These are phyloP conservation scores for Monosporascus sp. DNA, from an alignment of 2,329 filamentous ascomycete species.

Conservation along the genomic window DNA sequence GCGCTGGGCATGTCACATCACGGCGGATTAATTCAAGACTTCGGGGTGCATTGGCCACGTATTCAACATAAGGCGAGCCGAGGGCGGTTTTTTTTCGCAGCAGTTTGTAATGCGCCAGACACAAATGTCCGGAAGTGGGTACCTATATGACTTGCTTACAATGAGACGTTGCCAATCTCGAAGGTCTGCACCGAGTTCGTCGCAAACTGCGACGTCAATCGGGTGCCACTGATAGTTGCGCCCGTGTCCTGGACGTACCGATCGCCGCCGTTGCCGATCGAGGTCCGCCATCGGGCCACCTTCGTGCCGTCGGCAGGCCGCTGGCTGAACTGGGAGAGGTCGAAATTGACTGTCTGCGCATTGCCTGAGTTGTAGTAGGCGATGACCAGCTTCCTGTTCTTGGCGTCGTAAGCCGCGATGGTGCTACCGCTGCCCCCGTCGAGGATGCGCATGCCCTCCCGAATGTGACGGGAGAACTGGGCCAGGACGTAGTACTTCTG, in stretches of 20 bases:
- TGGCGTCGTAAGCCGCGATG: slow-evolving; percentile 33
- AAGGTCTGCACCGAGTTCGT: slow-evolving; percentile 32
- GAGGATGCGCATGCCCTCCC: slow-evolving; percentile 33
- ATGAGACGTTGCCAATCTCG: slow-evolving; percentile 19
- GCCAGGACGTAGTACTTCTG: slow-evolving; percentile 38
- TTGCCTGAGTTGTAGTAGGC: slow-evolving; percentile 34
- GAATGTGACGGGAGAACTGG: slow-evolving; percentile 34
- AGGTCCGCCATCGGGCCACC: slow-evolving; percentile 32
- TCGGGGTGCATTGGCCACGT: too few species aligned
- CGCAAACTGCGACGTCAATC: slow-evolving; percentile 31
- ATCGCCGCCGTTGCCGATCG: slow-evolving; percentile 30
- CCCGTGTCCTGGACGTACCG: slow-evolving; percentile 27
- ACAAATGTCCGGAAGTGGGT: too few species aligned
- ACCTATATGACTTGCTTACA: neutral
- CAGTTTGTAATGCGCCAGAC: too few species aligned
- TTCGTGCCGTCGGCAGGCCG: slow-evolving; percentile 23
- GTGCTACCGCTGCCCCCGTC: slow-evolving; percentile 29
- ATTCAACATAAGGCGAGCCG: too few species aligned
- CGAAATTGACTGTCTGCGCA: slow-evolving; percentile 33
- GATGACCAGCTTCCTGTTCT: slow-evolving; percentile 28
- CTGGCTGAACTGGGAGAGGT: slow-evolving; percentile 28
- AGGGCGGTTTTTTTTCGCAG: too few species aligned
- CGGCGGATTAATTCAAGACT: too few species aligned
- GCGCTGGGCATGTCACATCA: too few species aligned
- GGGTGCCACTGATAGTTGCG: slow-evolving; percentile 26